Base-by-base conservation (phyloP, 805 yeast species). In the Myxozyma geophila region DNA sequence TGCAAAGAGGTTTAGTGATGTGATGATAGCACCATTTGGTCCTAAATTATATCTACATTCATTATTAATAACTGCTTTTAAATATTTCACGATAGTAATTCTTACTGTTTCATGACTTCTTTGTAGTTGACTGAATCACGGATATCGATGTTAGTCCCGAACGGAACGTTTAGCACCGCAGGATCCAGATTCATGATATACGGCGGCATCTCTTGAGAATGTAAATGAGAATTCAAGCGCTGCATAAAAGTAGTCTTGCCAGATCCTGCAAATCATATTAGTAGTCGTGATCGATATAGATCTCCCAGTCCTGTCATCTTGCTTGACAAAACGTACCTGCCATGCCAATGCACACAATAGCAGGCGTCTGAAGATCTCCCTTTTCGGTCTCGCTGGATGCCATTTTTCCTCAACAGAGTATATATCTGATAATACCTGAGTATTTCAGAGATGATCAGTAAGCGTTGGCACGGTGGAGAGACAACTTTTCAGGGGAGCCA, bases 201-300 rank as follows among this genome's bases (percentile, higher is more conserved):
- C 10, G 99, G 98, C 21, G 93, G 87, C 47, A 79, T 76, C 36
- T 77, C 76, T 63, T 83, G 80, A 40, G 90, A 64, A 73, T 92
- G 96, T 40, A 95, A 79, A 75, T 95, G 96, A 0, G 97, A 85
- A 77, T 93, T 93, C 65, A 95, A 80, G 67, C 99, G 80, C 76
- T 95, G 99, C 91, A 95, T 87, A 75, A 95, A 95, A 9, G 99
- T 95, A 78, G 99, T 93, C 77, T 95, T 95, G 72, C 99, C 99
- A 58, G 96, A 87, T 41, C 85, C 84, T 70, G 17, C 15, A 43
- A 13, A 17, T 43, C 21, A n/a, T 13, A 17, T 43, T 19, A 43
- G 47, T 13, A 12, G 2, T n/a, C 21, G 19, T 17, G 15, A 8
- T 43, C 5, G 21, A 7, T 2, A 8, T 43, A 43, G 5, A 13